These are phyloP conservation scores for Acer campestre DNA, from an alignment of 345 rosid genomes.

Conservation along the genomic window DNA sequence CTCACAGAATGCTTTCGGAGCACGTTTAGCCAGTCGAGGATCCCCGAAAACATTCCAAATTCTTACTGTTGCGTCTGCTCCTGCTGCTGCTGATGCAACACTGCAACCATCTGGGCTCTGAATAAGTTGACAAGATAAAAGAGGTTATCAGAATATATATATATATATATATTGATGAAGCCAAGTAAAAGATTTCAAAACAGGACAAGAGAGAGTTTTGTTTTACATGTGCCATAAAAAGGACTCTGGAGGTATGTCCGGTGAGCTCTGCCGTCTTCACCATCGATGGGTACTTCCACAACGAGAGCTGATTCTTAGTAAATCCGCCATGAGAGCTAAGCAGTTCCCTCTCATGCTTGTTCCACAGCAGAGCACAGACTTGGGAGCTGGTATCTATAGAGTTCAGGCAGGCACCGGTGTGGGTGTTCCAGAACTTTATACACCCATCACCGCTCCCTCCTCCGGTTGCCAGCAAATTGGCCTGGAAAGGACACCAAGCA, in stretches of 20 bases:
- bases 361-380: too few relatives aligned
- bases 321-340: too few relatives aligned
- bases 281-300: too few relatives aligned
- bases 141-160: too few relatives aligned
- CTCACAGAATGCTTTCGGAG: slow-evolving; percentile 44
- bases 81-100: slow-evolving; percentile 70
- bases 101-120: slow-evolving; percentile 69
- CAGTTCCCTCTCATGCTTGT: too few relatives aligned
- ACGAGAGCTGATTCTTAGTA: too few relatives aligned
- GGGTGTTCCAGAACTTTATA: slow-evolving; percentile 55
- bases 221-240: too few relatives aligned
- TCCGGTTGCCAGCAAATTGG: slow-evolving; percentile 55
- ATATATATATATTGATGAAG: too few relatives aligned
- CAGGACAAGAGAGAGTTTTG: too few relatives aligned
- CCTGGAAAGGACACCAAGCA: slow-evolving; percentile 66
- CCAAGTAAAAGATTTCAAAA: too few relatives aligned
- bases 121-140: slow-evolving; percentile 29
- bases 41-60: slow-evolving; percentile 66
- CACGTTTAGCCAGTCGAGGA: slow-evolving; percentile 52
- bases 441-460: slow-evolving; percentile 51
- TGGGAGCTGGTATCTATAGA: slow-evolving; percentile 31
- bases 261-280: too few relatives aligned
- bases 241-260: too few relatives aligned
- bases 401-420: slow-evolving; percentile 56
- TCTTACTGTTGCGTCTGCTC: slow-evolving; percentile 47